These are phyloP conservation scores for Neopestalotiopsis sp. DNA, from an alignment of 2,329 filamentous ascomycete genomes.

Conservation along the genomic window DNA sequence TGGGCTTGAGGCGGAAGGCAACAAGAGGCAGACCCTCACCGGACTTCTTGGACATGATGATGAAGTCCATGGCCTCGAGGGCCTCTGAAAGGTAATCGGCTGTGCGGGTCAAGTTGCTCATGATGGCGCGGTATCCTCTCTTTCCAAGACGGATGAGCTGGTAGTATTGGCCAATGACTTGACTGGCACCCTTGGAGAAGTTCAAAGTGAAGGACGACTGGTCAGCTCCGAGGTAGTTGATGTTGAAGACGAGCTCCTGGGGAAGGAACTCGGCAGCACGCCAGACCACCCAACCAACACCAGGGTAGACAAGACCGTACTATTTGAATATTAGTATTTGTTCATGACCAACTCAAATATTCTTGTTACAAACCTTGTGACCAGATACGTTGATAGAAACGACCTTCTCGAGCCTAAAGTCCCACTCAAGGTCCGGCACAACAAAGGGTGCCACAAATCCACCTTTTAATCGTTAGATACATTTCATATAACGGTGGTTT, in stretches of 20 bases:
- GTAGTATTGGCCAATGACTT: slow-evolving; percentile 97
- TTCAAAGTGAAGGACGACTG: slow-evolving; percentile 97
- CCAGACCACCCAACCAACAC: slow-evolving; percentile 95
- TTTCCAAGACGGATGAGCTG: slow-evolving; percentile 95
- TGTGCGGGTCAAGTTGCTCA: slow-evolving; percentile 89
- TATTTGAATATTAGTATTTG: slow-evolving; percentile 28
- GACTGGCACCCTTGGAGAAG: slow-evolving; percentile 93
- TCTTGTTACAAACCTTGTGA: slow-evolving; percentile 68
- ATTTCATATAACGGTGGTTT: neutral
- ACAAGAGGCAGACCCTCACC: slow-evolving; percentile 87
- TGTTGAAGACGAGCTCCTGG: slow-evolving; percentile 95
- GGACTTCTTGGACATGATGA: slow-evolving; percentile 83
- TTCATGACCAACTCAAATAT: neutral
- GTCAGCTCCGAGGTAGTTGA: slow-evolving; percentile 96
- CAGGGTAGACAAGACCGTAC: slow-evolving; percentile 78
- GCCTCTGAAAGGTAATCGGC: slow-evolving; percentile 83
- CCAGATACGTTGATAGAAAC: slow-evolving; percentile 94
- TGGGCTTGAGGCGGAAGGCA: slow-evolving; percentile 77
- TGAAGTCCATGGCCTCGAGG: slow-evolving; percentile 77
- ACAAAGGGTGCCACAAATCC: slow-evolving; percentile 95
- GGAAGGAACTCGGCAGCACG: slow-evolving; percentile 82
- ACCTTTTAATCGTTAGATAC: neutral
- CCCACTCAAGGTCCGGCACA: slow-evolving; percentile 83
- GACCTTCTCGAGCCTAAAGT: slow-evolving; percentile 88
- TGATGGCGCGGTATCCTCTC: slow-evolving; percentile 89